Base-by-base conservation (phyloP, 2,329 filamentous ascomycete species). In the Dothistroma septosporum region DNA sequence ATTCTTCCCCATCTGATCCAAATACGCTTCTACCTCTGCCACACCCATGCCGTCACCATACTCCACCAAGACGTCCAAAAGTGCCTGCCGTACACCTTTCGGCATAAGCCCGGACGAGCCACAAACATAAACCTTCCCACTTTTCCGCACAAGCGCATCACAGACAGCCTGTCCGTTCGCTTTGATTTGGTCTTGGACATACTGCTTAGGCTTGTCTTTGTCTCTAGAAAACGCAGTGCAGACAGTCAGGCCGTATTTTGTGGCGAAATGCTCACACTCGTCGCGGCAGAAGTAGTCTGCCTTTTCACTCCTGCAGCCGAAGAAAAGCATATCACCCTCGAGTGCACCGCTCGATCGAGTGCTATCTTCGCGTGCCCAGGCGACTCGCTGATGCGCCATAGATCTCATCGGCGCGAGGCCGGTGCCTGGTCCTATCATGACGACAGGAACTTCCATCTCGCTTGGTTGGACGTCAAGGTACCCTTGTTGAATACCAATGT, bases 361-460 rank as follows among this genome's bases (percentile, higher is more conserved):
- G 8, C 44, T 11, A 8, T 16, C 50, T 12, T 75, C 63, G 12
- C 70, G 55, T 21, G 74, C 69, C 77, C 77, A 80, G 9, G 66
- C 58, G 21, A 73, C 69, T 28, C 91, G 88, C 66, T 95, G 87
- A 72, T 89, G 87, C n/a, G 94, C 81, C 66, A 97, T 81, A 4
- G 88, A 85, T 2, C 92, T 86, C 69, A 96, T 86, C 0, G 93
- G 92, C 0, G 92, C 93, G 33, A 97, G 79, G 7, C 92, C 92
- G 0, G 92, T 97, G 2, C 92, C 92, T 0, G 92, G 90, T 1
- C 88, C 91, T 57, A 97, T 85, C 70, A 92, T 85, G 35, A 96
- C 79, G 8, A 92, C 82, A 0, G 92, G 89, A 7, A 73, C 77
- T 4, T 75, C 71, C 0, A 80, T 69, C 66, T 85, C 79, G 64